Percentiles rank a stretch among this genome's conserved stretches.
phyloP scores from a whole-genome alignment of 2,329 filamentous ascomycete species.

The Magnaporthiopsis rhizophila region DNA sequence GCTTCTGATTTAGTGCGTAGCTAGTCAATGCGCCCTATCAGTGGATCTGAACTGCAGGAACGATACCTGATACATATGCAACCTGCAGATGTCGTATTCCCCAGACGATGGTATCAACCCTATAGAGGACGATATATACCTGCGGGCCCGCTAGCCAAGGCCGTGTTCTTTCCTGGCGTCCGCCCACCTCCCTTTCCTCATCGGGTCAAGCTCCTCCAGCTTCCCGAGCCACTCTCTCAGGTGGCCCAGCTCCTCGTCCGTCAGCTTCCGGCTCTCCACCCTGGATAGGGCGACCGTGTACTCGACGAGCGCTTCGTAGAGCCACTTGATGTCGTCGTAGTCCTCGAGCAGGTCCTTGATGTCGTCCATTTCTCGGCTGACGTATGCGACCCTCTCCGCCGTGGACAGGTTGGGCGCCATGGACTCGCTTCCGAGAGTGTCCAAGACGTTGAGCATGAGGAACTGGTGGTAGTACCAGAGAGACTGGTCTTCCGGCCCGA shows the following conservation, averaged over 20 bases:
- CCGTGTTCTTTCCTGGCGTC: conserved; percentile 48
- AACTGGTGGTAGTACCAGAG: conserved; percentile 97
- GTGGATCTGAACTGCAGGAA: no score
- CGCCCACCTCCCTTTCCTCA: conserved; percentile 67
- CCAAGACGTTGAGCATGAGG: conserved; percentile 62
- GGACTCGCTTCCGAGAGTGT: conserved; percentile 30
- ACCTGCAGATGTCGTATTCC: background rate
- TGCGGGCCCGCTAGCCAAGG: background rate
- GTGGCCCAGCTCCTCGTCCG: conserved; percentile 32
- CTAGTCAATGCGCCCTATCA: no score
- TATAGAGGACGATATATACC: background rate
- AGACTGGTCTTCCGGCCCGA: conserved; percentile 89
- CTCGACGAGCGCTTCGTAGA: conserved; percentile 78
- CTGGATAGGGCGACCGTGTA: conserved; percentile 55
- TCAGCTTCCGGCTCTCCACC: conserved; percentile 38
- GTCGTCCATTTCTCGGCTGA: conserved; percentile 63
- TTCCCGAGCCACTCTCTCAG: conserved; percentile 53
- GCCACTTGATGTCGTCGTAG: conserved; percentile 63
- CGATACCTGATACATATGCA: no score
- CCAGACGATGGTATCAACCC: background rate
- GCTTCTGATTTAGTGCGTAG: no score
- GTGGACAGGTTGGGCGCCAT: conserved; percentile 58
- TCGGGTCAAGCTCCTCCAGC: conserved; percentile 62
- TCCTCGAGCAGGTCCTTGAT: conserved; percentile 58
- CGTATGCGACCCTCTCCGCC: conserved; percentile 55